These are phyloP conservation scores for Benincasa hispida DNA, from an alignment of 306 rosid genomes.

Conservation along the genomic window DNA sequence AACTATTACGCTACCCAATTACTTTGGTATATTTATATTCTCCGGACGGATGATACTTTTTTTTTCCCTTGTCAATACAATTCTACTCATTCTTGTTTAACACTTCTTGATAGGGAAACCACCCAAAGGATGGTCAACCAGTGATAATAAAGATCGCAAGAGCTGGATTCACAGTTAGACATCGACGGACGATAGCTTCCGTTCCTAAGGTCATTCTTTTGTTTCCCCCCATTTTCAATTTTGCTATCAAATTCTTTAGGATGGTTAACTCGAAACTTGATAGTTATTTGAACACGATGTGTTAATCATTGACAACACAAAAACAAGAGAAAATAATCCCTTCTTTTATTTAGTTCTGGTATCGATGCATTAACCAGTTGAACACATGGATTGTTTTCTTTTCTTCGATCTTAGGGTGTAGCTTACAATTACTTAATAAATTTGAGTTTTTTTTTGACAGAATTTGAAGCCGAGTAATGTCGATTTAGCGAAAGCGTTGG, in stretches of 20 bases:
- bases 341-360: background rate
- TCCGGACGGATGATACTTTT: background rate
- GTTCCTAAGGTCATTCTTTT: slow-evolving; percentile 48
- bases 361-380: background rate
- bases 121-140: slow-evolving; percentile 76
- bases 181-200: slow-evolving; percentile 40
- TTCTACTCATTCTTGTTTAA: slow-evolving; percentile 5
- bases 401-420: background rate
- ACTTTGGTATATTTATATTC: slow-evolving; percentile 53
- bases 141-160: slow-evolving; percentile 45
- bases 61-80: background rate
- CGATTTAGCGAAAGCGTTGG: slow-evolving; percentile 51
- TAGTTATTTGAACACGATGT: background rate
- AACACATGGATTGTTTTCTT: background rate
- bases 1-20: slow-evolving; percentile 58
- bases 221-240: background rate
- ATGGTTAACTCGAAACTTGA: background rate
- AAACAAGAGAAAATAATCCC: background rate
- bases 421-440: background rate
- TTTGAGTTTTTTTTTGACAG: slow-evolving; percentile 20
- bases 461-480: slow-evolving; percentile 41
- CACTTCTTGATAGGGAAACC: slow-evolving; percentile 48
- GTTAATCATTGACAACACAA: no score
- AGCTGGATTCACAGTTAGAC: slow-evolving; percentile 49
- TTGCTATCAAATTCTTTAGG: background rate